These are phyloP conservation scores for Sonneratia caseolaris DNA, from an alignment of 345 rosid genomes.

Conservation along the genomic window DNA sequence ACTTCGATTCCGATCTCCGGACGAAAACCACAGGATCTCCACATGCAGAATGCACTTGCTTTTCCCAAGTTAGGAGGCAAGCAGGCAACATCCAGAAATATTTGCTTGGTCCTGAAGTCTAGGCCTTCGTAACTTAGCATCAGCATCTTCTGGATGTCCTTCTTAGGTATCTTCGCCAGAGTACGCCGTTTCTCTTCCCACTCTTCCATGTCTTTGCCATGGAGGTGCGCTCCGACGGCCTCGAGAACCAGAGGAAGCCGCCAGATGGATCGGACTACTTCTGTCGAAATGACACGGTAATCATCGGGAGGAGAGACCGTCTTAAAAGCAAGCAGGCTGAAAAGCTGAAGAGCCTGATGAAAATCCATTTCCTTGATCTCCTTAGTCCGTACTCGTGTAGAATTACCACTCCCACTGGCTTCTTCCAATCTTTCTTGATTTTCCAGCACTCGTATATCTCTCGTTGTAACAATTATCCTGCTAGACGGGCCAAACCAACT, in stretches of 20 bases:
- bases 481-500: not conserved
- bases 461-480: constrained; percentile 8
- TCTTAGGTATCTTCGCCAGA: constrained; percentile 1
- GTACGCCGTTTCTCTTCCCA: constrained; percentile 3
- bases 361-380: not conserved
- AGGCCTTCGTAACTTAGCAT: not conserved
- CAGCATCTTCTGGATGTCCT: constrained; percentile 1
- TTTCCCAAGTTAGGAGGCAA: not conserved
- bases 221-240: not conserved
- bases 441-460: not conserved
- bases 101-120: constrained; percentile 2
- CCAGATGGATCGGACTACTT: not conserved
- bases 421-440: not conserved
- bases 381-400: not conserved
- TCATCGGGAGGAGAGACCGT: not conserved
- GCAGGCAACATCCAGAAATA: constrained; percentile 12
- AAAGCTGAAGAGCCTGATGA: constrained; percentile 1
- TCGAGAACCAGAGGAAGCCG: constrained; percentile 10
- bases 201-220: not conserved
- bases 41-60: constrained; percentile 4
- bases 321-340: constrained; percentile 5
- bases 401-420: not conserved
- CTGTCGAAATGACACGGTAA: not conserved
- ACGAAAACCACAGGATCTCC: constrained; percentile 4
- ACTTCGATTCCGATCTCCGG: constrained; percentile 5